Conservation (phyloP, 192 early-diverging fungal genomes). For the Podila epicladia region DNA sequence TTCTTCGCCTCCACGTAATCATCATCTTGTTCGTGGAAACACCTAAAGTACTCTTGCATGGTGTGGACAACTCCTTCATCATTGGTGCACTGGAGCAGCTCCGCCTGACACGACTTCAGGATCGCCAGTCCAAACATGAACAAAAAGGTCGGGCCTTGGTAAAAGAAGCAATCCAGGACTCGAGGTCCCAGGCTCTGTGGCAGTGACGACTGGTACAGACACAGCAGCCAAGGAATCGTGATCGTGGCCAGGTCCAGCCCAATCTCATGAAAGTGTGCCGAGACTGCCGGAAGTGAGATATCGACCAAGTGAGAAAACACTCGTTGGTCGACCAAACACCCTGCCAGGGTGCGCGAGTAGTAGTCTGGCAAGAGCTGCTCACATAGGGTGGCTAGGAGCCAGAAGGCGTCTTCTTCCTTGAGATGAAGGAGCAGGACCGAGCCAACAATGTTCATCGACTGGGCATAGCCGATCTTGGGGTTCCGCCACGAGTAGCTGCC, state of each 20-base stretch:
- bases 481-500: conserved; percentile 31
- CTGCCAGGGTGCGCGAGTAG: conserved; percentile 29
- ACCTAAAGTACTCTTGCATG: conserved; percentile 28
- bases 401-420: conserved; percentile 48
- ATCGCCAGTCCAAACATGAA: conserved; percentile 43
- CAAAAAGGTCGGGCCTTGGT: conserved; percentile 24
- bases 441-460: conserved; percentile 50
- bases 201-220: conserved; percentile 28
- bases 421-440: conserved; percentile 32
- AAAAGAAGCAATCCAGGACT: conserved; percentile 44
- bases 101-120: conserved; percentile 29
- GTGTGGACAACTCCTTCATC: conserved; percentile 33
- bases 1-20: background rate
- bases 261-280: conserved; percentile 23
- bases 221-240: conserved; percentile 43
- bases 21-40: conserved; percentile 2
- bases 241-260: conserved; percentile 42
- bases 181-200: conserved; percentile 10
- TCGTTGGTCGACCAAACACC: conserved; percentile 30
- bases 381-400: conserved; percentile 34
- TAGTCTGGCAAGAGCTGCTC: conserved; percentile 46
- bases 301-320: conserved; percentile 37
- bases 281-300: conserved; percentile 17
- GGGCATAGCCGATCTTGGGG: conserved; percentile 38
- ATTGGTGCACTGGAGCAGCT: conserved; percentile 22